Conservation (phyloP, 345 rosid species). For the Populus ilicifolia region DNA sequence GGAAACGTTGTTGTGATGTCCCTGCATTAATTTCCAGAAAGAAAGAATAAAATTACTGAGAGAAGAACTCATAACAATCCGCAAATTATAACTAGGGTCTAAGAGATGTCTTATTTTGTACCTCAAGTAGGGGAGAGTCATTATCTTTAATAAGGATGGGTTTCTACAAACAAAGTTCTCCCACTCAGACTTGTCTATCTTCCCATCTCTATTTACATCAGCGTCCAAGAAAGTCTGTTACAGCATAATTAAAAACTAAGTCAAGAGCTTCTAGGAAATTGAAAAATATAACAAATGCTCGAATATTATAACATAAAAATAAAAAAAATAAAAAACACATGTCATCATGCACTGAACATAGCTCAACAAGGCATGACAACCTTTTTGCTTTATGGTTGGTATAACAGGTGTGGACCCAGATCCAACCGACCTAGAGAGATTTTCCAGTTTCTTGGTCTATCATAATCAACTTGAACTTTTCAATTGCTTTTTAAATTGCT, state of each 20-base stretch:
- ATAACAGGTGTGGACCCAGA: background rate
- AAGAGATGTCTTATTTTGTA: constrained; percentile 15
- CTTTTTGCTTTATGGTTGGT: background rate
- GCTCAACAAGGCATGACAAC: background rate
- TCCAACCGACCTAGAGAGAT: background rate
- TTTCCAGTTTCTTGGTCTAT: background rate
- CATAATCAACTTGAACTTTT: background rate
- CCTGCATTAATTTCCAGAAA: constrained; percentile 42
- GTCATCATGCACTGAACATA: background rate
- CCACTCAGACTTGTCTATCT: constrained; percentile 87
- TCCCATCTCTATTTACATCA: constrained; percentile 76
- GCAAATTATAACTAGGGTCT: background rate
- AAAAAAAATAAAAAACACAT: background rate
- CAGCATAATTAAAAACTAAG: constrained; percentile 3
- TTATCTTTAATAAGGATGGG: constrained; percentile 84
- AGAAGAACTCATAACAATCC: background rate
- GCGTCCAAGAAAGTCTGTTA: constrained; percentile 89
- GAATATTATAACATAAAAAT: background rate
- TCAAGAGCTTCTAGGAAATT: background rate
- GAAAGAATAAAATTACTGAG: background rate
- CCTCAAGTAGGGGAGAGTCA: constrained; percentile 96
- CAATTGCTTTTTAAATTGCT: background rate
- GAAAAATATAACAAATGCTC: background rate
- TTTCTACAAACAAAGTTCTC: constrained; percentile 70
- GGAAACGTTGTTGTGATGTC: constrained; percentile 95